A percentile compares a stretch with the other conserved stretches of the same genome.
These are phyloP conservation scores for Anisogramma anomala DNA, from an alignment of 2,329 filamentous ascomycete species.

Conservation along the genomic window DNA sequence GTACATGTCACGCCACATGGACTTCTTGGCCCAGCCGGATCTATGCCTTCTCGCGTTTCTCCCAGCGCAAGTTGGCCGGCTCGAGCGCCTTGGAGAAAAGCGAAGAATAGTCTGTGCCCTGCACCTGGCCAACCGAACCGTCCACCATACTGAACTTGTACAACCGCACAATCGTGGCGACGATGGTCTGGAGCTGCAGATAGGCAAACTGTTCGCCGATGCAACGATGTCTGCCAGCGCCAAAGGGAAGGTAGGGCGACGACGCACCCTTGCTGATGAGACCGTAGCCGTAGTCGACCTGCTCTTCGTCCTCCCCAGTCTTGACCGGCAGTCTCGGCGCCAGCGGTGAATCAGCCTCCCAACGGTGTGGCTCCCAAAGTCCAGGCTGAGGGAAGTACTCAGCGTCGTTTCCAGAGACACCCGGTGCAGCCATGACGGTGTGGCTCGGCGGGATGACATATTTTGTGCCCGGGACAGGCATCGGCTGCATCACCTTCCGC, in stretches of 20 bases:
- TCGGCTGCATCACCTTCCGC: constrained; percentile 80
- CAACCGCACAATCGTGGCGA: constrained; percentile 60
- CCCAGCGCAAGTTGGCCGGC: constrained; percentile 64
- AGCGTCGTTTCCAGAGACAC: constrained; percentile 61
- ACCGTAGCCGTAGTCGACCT: constrained; percentile 89
- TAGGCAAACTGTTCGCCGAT: constrained; percentile 97
- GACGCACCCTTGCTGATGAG: constrained; percentile 81
- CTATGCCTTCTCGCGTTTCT: constrained; percentile 44
- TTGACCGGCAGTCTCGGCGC: constrained; percentile 33
- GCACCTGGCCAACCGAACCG: constrained; percentile 51
- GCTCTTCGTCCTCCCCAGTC: constrained; percentile 52
- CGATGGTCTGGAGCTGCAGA: constrained; percentile 78
- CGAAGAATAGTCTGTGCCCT: constrained; percentile 57
- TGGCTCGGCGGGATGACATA: constrained; percentile 74
- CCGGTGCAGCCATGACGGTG: constrained; percentile 73
- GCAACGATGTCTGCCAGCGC: constrained; percentile 83
- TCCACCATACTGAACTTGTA: constrained; percentile 72
- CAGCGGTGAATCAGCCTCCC: constrained; percentile 56
- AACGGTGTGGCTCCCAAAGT: constrained; percentile 82
- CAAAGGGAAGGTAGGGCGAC: constrained; percentile 88
- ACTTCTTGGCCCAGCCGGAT: neutral
- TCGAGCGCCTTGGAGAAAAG: constrained; percentile 64
- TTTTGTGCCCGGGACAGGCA: constrained; percentile 71
- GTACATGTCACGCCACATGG: constrained; percentile 6
- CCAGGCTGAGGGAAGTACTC: constrained; percentile 73